These are phyloP conservation scores for Ophiostoma ulmi DNA, from an alignment of 2,329 filamentous ascomycete species.

Conservation along the genomic window DNA sequence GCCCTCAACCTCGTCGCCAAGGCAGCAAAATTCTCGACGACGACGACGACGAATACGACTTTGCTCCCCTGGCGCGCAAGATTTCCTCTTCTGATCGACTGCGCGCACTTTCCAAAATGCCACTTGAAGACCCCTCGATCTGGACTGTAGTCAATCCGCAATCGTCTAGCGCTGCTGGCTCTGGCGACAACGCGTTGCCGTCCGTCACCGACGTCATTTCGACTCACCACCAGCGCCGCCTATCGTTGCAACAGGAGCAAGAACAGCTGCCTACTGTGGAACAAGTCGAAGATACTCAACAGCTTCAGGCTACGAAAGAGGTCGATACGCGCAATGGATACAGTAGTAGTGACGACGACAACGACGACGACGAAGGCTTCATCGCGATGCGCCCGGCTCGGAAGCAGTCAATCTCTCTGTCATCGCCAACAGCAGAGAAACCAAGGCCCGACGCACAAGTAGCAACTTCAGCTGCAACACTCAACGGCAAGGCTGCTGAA, in stretches of 20 bases:
- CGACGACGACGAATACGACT: slow-evolving; percentile 31
- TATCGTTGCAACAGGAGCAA: background rate
- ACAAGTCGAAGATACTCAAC: background rate
- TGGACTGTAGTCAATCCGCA: slow-evolving; percentile 36
- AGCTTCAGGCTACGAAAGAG: background rate
- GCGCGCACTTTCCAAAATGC: slow-evolving; percentile 35
- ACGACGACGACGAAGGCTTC: slow-evolving; percentile 25
- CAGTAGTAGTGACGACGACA: slow-evolving; percentile 15
- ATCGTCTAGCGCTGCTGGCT: slow-evolving; percentile 19
- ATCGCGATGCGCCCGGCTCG: slow-evolving; percentile 26
- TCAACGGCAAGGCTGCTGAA: background rate
- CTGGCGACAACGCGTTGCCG: background rate
- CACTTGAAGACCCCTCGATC: slow-evolving; percentile 34
- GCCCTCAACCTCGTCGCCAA: slow-evolving; percentile 23
- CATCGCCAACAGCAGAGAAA: slow-evolving; percentile 5
- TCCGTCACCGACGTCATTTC: slow-evolving; percentile 9
- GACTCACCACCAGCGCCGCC: slow-evolving; percentile 7
- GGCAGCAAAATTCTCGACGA: slow-evolving; percentile 33
- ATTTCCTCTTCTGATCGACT: slow-evolving; percentile 38
- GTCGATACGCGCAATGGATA: background rate
- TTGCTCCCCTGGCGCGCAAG: slow-evolving; percentile 34
- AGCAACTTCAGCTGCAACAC: background rate
- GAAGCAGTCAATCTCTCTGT: background rate
- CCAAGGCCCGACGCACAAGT: background rate
- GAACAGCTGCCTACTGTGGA: background rate